Evolutionary conservation across 768 basidiomycete species (phyloP).

Genomic region (Psilocybe subaeruginosa): DNA sequence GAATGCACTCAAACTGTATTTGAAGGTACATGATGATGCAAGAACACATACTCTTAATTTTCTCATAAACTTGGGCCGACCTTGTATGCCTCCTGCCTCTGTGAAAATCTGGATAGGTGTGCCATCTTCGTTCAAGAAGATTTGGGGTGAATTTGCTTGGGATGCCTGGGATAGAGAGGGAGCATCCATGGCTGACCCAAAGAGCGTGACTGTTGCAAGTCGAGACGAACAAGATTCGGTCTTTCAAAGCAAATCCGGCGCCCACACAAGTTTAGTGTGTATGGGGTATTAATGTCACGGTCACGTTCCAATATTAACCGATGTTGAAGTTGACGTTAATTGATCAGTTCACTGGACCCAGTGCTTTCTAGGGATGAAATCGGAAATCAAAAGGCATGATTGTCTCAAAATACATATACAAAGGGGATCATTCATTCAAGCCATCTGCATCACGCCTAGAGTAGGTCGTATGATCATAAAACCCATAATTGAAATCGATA

Average conservation of each 20-base stretch:
- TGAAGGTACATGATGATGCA: neutral
- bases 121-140: conserved; percentile 42
- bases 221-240: neutral
- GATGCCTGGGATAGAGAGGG: conserved; percentile 17
- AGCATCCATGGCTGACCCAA: conserved; percentile 10
- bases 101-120: conserved; percentile 54
- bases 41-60: conserved; percentile 42
- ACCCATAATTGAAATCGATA: neutral
- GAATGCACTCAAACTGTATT: neutral
- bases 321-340: neutral
- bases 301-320: conserved; percentile 10
- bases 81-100: conserved; percentile 53
- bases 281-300: conserved; percentile 9
- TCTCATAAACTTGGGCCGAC: conserved; percentile 56
- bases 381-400: neutral
- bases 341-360: neutral
- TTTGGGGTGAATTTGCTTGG: conserved; percentile 13
- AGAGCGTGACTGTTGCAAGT: neutral
- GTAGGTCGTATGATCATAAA: neutral
- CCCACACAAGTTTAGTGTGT: neutral
- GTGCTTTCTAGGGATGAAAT: neutral
- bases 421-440: neutral
- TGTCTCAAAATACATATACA: neutral
- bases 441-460: neutral
- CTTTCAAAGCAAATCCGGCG: neutral